phyloP scores from a whole-genome alignment of 2,329 filamentous ascomycete species.

The Ampelomyces quisqualis region DNA sequence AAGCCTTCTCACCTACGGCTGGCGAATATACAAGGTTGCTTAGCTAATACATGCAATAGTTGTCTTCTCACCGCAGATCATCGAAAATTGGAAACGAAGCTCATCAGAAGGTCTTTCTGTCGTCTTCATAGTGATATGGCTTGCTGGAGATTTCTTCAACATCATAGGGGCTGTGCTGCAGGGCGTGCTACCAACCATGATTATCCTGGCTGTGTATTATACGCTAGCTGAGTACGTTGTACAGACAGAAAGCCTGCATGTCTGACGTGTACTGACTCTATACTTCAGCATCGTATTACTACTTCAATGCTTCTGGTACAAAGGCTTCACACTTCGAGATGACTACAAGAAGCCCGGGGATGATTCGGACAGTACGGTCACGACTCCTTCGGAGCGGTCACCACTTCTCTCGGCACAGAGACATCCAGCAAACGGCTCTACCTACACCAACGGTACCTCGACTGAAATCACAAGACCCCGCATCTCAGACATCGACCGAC shows the following conservation, averaged over 20 bases:
- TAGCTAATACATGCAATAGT: constrained; percentile 46
- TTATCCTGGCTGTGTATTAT: constrained; percentile 60
- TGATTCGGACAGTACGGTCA: constrained; percentile 20
- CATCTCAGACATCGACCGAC: constrained; percentile 43
- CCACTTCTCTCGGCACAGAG: constrained; percentile 36
- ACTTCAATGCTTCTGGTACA: constrained; percentile 92
- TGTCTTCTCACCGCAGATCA: constrained; percentile 95
- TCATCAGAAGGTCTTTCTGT: constrained; percentile 88
- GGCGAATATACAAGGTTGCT: too few species aligned
- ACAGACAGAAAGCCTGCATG: neutral
- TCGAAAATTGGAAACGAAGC: constrained; percentile 84
- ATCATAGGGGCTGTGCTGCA: constrained; percentile 90
- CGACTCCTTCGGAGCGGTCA: constrained; percentile 41
- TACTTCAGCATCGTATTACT: constrained; percentile 81
- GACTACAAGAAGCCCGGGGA: constrained; percentile 28
- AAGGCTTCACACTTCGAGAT: constrained; percentile 63
- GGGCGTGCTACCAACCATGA: constrained; percentile 91
- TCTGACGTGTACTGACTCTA: constrained; percentile 79
- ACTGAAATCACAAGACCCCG: constrained; percentile 22
- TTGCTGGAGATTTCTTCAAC: constrained; percentile 93
- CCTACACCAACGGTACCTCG: constrained; percentile 21
- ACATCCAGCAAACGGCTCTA: constrained; percentile 26
- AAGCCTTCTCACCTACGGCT: neutral
- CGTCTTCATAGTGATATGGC: constrained; percentile 90
- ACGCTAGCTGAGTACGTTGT: neutral